These are phyloP conservation scores for Cyanidioschyzon merolae DNA, from an alignment of 23 red algal species.

Conservation along the genomic window DNA sequence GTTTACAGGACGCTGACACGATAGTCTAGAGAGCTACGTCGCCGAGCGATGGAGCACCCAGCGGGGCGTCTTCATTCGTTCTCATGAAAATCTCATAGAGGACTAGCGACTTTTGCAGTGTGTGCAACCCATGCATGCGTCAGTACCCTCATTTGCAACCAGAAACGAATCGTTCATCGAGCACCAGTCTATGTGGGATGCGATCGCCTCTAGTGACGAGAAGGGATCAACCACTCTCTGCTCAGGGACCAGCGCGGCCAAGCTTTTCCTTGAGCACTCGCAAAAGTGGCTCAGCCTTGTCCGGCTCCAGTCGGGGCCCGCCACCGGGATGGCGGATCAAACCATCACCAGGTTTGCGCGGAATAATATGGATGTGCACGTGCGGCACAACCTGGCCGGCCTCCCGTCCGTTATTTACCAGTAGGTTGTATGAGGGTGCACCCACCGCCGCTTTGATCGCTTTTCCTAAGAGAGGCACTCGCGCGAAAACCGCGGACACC, in stretches of 20 bases:
- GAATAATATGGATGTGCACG: slow-evolving; percentile 12
- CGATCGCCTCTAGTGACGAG: too few species aligned
- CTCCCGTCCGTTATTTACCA: background rate
- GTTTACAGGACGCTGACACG: too few species aligned
- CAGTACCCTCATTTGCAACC: too few species aligned
- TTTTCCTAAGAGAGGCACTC: background rate
- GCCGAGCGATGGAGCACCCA: too few species aligned
- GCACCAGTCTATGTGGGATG: too few species aligned
- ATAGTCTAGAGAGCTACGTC: too few species aligned
- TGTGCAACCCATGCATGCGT: too few species aligned
- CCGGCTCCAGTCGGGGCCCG: slow-evolving; percentile 1
- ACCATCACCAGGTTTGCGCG: slow-evolving; percentile 5
- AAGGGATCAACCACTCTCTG: too few species aligned
- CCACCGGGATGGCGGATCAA: background rate
- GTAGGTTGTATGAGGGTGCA: slow-evolving; percentile 1
- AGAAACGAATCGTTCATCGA: too few species aligned
- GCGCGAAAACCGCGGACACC: background rate
- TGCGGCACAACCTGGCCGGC: slow-evolving; percentile 12
- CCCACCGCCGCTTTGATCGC: background rate
- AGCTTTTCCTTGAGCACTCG: background rate
- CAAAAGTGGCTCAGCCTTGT: background rate
- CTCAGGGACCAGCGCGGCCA: background rate
- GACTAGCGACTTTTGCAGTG: too few species aligned
- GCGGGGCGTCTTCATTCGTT: too few species aligned
- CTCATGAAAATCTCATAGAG: too few species aligned